phyloP scores from a whole-genome alignment of 164 flowering plant genomes.

The Umbellularia californica region DNA sequence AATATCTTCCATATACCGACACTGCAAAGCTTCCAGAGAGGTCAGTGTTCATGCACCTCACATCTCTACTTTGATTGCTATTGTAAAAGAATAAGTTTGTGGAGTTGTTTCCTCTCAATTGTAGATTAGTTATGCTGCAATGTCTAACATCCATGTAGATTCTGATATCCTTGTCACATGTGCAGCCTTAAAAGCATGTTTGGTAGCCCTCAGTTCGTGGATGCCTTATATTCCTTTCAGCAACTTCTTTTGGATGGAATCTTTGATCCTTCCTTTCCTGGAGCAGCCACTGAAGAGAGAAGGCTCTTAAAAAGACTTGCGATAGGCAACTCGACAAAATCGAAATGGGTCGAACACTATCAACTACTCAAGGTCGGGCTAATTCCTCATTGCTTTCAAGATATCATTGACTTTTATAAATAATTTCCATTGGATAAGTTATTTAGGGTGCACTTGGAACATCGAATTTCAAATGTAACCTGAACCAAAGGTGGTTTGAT shows the following conservation, averaged over 20 bases:
- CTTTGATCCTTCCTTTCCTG: conserved; percentile 53
- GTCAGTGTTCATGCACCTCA: conserved; percentile 24
- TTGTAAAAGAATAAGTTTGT: no score
- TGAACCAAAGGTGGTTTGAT: background rate
- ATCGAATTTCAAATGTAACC: background rate
- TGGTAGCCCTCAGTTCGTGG: conserved; percentile 58
- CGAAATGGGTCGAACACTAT: conserved; percentile 72
- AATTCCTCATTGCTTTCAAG: background rate
- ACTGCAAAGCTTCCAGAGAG: conserved; percentile 46
- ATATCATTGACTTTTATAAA: background rate
- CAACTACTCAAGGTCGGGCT: conserved; percentile 57
- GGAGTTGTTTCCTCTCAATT: no score
- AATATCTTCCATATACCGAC: conserved; percentile 63
- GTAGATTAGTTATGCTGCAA: no score
- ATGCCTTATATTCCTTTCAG: conserved; percentile 64
- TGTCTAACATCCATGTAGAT: background rate
- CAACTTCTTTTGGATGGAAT: conserved; percentile 72
- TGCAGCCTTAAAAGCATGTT: conserved; percentile 82
- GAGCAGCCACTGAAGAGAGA: conserved; percentile 50
- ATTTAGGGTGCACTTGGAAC: background rate
- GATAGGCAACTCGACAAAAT: conserved; percentile 44
- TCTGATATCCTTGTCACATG: conserved; percentile 8
- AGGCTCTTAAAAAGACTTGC: conserved; percentile 58
- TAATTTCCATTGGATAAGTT: background rate
- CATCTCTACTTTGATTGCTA: conserved; percentile 1